Percentiles rank a stretch among this genome's conserved stretches.
Evolutionary conservation across 352 stramenopile genomes (phyloP).

Genomic region (Vaucheria bursata): DNA sequence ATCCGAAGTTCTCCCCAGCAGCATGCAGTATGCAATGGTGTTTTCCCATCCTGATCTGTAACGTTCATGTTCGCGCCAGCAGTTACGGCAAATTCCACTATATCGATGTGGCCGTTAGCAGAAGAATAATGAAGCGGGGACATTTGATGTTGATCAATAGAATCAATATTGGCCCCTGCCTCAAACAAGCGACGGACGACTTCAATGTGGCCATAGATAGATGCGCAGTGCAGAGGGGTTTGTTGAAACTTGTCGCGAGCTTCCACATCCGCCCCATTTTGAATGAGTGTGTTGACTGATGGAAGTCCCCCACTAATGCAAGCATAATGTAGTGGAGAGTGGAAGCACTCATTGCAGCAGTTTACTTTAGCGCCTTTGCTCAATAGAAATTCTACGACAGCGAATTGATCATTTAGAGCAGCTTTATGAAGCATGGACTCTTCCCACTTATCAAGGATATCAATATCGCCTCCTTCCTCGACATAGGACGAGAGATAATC

Average conservation of each 20-base stretch:
- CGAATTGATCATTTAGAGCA: background rate
- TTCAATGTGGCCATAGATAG: background rate
- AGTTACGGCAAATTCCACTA: constrained; percentile 11
- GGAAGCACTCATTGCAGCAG: constrained; percentile 16
- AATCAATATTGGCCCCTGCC: constrained; percentile 4
- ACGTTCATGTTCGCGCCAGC: constrained; percentile 4
- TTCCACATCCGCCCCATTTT: background rate
- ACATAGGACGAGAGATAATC: background rate
- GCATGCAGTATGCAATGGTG: constrained; percentile 23
- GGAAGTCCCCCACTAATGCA: background rate
- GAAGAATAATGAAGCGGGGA: background rate
- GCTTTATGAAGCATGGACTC: background rate
- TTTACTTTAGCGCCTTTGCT: constrained; percentile 18
- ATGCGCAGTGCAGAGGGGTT: background rate
- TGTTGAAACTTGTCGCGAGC: constrained; percentile 1
- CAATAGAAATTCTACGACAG: constrained; percentile 30
- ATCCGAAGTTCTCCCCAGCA: constrained; percentile 11
- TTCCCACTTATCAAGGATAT: background rate
- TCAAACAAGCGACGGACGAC: background rate
- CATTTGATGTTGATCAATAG: background rate
- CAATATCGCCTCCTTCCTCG: background rate
- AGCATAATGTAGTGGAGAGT: constrained; percentile 35
- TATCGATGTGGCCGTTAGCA: constrained; percentile 10
- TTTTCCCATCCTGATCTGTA: constrained; percentile 23
- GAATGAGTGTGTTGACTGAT: constrained; percentile 11